Evolutionary conservation across 108 stramenopile species (phyloP), one percentile per base, ranked within the genome.

Genomic region (Parmales sp.): DNA sequence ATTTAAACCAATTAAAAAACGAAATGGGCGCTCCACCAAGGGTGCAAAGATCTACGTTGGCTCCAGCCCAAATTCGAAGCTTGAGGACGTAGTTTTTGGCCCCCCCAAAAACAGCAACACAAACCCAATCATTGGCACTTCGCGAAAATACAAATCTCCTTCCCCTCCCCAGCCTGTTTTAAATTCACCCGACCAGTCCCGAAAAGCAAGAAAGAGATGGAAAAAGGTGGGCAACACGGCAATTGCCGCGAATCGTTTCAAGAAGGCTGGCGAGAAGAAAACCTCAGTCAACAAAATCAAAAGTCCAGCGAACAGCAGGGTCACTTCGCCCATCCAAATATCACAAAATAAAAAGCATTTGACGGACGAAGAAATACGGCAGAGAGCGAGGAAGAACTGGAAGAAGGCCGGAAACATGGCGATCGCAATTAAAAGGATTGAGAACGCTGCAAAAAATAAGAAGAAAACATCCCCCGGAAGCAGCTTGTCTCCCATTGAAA

Each of bases 321-420:
- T 23, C 16, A 13, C 4, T 18, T 13, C 46, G 46, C 46, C 46
- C 2, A 23, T 48, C 11, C 16, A n/a, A 23, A 48, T 23, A 23
- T 23, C 46, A 23, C 19, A 23, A n/a, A 48, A 48, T 48, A 48
- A 23, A 48, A 48, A 48, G n/a, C n/a, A n/a, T n/a, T n/a, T n/a
- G 54, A 60, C 16, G 26, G 54, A 60, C 9, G 54, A 60, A 34
- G 20, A 60, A 34, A 34, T 34, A 11, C 29, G 54, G 54, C 31
- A 28, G 3, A 60, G 20, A 34, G 54, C 54, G 4, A 23, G 54
- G 36, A 20, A 11, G 8, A 23, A 20, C 8, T 60, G 54, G 54
- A 60, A 60, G 31, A 60, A 60, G 20, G 54, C 54, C 13, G 54
- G 54, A 11, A 60, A 60, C 20, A 2, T 60, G 28, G 54, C 54